Conservation (phyloP, 1,139 yeast species). For the Geotrichum klebahnii region DNA sequence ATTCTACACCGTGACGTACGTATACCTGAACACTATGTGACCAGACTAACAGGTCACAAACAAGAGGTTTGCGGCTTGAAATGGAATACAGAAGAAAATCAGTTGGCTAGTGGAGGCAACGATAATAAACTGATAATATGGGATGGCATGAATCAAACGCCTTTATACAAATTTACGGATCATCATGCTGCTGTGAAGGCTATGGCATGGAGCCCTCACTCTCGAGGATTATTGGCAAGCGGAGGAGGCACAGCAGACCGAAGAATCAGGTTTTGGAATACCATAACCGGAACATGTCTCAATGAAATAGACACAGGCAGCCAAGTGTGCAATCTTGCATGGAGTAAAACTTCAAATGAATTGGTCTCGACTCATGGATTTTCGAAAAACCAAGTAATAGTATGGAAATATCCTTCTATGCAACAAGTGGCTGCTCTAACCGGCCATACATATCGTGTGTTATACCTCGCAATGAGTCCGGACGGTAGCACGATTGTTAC, state of each 20-base stretch:
- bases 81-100: conserved; percentile 79
- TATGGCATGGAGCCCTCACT: conserved; percentile 96
- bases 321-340: conserved; percentile 87
- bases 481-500: conserved; percentile 98
- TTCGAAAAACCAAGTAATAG: conserved; percentile 81
- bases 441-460: conserved; percentile 90
- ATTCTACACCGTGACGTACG: conserved; percentile 90
- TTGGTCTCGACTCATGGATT: conserved; percentile 94
- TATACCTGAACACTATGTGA: conserved; percentile 74
- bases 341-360: conserved; percentile 92
- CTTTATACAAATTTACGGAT: conserved; percentile 69
- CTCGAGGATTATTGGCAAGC: conserved; percentile 83
- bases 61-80: conserved; percentile 96
- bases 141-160: conserved; percentile 69
- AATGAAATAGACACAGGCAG: conserved; percentile 89
- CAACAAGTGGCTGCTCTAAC: conserved; percentile 89
- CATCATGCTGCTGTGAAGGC: conserved; percentile 97
- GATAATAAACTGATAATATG: conserved; percentile 69
- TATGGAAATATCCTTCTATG: conserved; percentile 94
- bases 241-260: conserved; percentile 98
- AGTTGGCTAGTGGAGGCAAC: conserved; percentile 86
- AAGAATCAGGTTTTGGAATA: conserved; percentile 87
- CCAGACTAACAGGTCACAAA: conserved; percentile 67
- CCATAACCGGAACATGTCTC: conserved; percentile 67
- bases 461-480: conserved; percentile 87